Evolutionary conservation across 768 basidiomycete genomes (phyloP), one percentile per base, ranked within the genome.

Genomic region (Boletus rex-veris): DNA sequence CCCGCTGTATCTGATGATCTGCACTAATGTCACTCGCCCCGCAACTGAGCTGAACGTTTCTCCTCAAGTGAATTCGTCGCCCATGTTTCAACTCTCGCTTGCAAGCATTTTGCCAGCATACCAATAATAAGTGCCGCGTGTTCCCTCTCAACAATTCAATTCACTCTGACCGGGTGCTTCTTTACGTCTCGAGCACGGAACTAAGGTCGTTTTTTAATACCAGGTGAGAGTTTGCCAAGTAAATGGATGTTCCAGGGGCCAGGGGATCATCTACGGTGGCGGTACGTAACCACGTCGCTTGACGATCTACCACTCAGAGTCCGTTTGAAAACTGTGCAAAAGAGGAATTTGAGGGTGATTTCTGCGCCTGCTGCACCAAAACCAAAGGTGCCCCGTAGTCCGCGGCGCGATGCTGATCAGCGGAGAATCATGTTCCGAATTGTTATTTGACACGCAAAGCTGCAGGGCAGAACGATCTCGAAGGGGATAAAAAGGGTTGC

Each of bases 71-170:
- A 18, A 41, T 39, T 36, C 21, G 18, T 37, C 38, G 16, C 24
- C 41, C 14, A 55, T 33, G 55, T 57, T 57, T 49, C 53, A 57
- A 24, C n/a, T 18, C 36, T 48, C 48, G 33, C 53, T 40, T 55
- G 37, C 47, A 12, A 18, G 5, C 19, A 19, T 21, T 36, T 19
- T 40, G 36, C 47, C 14, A 14, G 28, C 28, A 21, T n/a, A 9
- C n/a, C 26, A 11, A 33, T 28, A 28, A 28, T 18, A 16, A 11
- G 38, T 16, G 4, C 51, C 30, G 43, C 9, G 11, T 7, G 45
- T 35, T 21, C 33, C 33, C 38, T 31, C 24, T 14, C 11, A 16
- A 31, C 46, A 26, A 12, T 9, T 21, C 21, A 14, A 31, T 38
- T n/a, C 8, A 30, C 3, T 26, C 36, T 12, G 10, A 47, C 41